These are phyloP conservation scores for Pythium folliculosum DNA, from an alignment of 352 stramenopile species.

Conservation along the genomic window DNA sequence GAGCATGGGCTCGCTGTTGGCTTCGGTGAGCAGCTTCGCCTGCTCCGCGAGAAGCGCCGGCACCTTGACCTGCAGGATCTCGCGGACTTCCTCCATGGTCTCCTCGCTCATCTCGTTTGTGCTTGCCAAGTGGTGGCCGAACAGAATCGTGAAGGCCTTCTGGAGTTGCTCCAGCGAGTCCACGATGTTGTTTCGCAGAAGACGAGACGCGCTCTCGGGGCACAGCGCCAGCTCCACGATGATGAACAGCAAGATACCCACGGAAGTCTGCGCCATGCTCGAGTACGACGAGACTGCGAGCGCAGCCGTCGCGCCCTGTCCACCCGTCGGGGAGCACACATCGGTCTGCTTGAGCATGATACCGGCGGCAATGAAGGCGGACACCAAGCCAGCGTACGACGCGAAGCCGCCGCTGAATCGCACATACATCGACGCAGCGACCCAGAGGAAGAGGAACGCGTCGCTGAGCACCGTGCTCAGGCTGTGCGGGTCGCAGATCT, in stretches of 20 bases:
- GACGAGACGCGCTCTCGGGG: slow-evolving; percentile 61
- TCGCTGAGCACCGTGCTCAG: slow-evolving; percentile 54
- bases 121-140: slow-evolving; percentile 68
- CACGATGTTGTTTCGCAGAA: slow-evolving; percentile 76
- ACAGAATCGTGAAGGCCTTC: slow-evolving; percentile 63
- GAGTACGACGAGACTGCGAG: slow-evolving; percentile 80
- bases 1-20: slow-evolving; percentile 60
- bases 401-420: slow-evolving; percentile 67
- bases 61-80: slow-evolving; percentile 60
- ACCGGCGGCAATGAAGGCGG: slow-evolving; percentile 65
- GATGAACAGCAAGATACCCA: slow-evolving; percentile 82
- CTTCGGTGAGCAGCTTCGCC: slow-evolving; percentile 58
- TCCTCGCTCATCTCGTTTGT: slow-evolving; percentile 51
- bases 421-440: slow-evolving; percentile 76
- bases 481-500: slow-evolving; percentile 50
- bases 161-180: slow-evolving; percentile 68
- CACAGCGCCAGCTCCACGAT: slow-evolving; percentile 66
- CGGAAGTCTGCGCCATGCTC: slow-evolving; percentile 73
- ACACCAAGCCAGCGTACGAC: slow-evolving; percentile 72
- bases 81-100: slow-evolving; percentile 55
- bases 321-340: slow-evolving; percentile 41
- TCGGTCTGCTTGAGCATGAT: slow-evolving; percentile 67
- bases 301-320: slow-evolving; percentile 33
- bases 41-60: slow-evolving; percentile 62
- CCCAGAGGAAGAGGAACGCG: slow-evolving; percentile 70